A percentile compares a stretch with the other conserved stretches of the same genome.
Conservation (phyloP, 2,329 filamentous ascomycete species). For the Exserohilum rostratum region DNA sequence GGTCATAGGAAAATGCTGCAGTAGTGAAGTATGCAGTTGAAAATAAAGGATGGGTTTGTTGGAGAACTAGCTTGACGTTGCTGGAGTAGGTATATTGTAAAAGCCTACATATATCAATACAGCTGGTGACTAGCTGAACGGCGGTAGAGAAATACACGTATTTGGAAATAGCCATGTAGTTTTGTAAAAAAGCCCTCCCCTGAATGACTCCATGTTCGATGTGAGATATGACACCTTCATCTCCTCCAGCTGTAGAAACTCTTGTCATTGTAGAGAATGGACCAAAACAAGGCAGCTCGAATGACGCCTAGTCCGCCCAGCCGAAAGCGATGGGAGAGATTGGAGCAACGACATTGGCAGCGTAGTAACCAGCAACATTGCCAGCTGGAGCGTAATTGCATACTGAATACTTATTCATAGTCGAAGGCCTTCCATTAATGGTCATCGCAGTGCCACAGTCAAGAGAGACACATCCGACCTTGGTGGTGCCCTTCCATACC, state of each 20-base stretch:
- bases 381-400: constrained; percentile 83
- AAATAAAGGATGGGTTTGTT: no score
- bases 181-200: no score
- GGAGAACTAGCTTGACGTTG: no score
- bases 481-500: constrained; percentile 47
- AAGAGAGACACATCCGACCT: constrained; percentile 45
- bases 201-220: no score
- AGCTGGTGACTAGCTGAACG: no score
- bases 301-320: constrained; percentile 37
- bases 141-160: no score
- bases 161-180: no score
- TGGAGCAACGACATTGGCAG: constrained; percentile 57
- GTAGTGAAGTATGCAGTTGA: no score
- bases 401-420: constrained; percentile 63
- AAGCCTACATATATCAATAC: no score
- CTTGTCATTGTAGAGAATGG: neutral
- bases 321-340: constrained; percentile 29
- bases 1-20: no score
- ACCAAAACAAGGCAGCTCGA: constrained; percentile 6
- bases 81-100: no score
- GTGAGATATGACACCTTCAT: neutral
- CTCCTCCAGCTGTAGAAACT: neutral
- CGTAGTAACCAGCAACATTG: constrained; percentile 63
- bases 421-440: constrained; percentile 22
- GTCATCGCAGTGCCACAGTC: constrained; percentile 40